Base-by-base conservation (phyloP, 176 grass and related monocot genomes). In the Aechmea fasciata region DNA sequence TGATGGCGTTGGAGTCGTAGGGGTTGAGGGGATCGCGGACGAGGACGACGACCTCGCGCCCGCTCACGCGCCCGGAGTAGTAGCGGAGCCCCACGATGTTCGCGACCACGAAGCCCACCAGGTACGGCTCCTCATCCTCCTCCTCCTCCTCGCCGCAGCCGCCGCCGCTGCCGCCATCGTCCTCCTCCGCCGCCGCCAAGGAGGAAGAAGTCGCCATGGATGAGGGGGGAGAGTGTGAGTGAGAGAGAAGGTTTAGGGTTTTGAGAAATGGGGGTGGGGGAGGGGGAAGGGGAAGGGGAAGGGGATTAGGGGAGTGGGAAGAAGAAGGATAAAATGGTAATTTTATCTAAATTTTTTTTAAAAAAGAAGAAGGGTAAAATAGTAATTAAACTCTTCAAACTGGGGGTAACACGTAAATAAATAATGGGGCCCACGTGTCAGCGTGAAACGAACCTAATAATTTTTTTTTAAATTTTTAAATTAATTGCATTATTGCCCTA, bases 61-160 rank as follows among this genome's bases (percentile, higher is more conserved):
- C 77, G 78, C 25, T 57, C 73, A 96, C 48, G 14, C 19, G 52
- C 61, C 83, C 93, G 0, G 4, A 0, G 81, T 96, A 85, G 79
- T 90, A 2, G 13, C 63, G 70, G 11, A 90, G 82, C 41, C 93
- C 93, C 13, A 77, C 71, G 51, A 87, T 87, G 22, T 75, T 85
- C 75, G 89, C 72, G 28, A 96, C 7, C 52, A 92, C 3, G 83
- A 92, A 96, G 23, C 93, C 93, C 11, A 87, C 80, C 49, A 92
- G 84, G 76, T 76, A 84, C 51, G 82, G 28, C 61, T 85, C 89
- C 54, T 57, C 29, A 33, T 72, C 76, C 48, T 20, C 77, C 29
- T 6, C 0, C 3, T 33, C 88, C 50, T 51, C 28, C 29, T 72
- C 76, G 47, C n/a, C 77, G 11, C 2, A 73, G 33, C 3, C 49